Conservation (phyloP, 129 eudicot species). For the Tagetes patula region DNA sequence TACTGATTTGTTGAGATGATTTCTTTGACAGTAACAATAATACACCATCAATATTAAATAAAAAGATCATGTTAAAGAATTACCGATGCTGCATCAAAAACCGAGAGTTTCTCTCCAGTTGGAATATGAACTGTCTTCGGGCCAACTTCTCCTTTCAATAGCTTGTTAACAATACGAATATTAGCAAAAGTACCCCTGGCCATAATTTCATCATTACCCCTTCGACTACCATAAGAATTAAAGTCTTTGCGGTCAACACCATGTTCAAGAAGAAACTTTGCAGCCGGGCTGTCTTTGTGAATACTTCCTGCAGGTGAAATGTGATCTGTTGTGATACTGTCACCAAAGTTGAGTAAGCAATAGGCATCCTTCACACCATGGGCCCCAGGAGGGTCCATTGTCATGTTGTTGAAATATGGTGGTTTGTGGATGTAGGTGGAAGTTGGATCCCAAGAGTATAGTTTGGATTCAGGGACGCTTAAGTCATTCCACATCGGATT, state of each 20-base stretch:
- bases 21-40: background rate
- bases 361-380: slow-evolving; percentile 96
- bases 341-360: slow-evolving; percentile 88
- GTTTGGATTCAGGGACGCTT: slow-evolving; percentile 63
- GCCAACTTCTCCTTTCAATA: slow-evolving; percentile 85
- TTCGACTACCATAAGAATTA: slow-evolving; percentile 89
- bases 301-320: slow-evolving; percentile 99
- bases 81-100: slow-evolving; percentile 86
- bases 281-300: slow-evolving; percentile 97
- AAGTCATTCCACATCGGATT: slow-evolving; percentile 92
- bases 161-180: slow-evolving; percentile 78
- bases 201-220: slow-evolving; percentile 93
- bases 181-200: slow-evolving; percentile 76
- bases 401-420: slow-evolving; percentile 92
- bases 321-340: slow-evolving; percentile 97
- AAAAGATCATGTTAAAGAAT: slow-evolving; percentile 10
- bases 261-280: slow-evolving; percentile 72
- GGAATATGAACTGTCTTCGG: slow-evolving; percentile 93
- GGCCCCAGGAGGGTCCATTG: slow-evolving; percentile 97
- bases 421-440: slow-evolving; percentile 97
- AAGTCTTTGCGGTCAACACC: slow-evolving; percentile 87
- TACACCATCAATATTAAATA: background rate
- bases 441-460: slow-evolving; percentile 80
- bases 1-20: background rate
- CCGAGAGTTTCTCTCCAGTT: slow-evolving; percentile 74